Evolutionary conservation across 495 filamentous ascomycete species (phyloP).

Genomic region (Xylaria sp.): DNA sequence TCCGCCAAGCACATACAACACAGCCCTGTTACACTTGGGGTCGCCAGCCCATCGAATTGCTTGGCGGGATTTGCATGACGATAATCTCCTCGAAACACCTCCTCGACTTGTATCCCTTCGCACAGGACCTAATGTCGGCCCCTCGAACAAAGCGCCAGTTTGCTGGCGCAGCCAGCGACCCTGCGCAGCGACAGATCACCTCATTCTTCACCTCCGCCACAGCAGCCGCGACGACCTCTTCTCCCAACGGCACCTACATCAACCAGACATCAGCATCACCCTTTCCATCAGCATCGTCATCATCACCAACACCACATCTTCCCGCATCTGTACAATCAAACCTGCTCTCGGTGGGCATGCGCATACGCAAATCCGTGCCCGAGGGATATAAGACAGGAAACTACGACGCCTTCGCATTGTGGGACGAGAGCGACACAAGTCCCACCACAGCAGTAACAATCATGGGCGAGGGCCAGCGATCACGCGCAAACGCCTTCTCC

Average conservation of each 20-base stretch:
- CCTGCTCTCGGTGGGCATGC: slow-evolving; percentile 88
- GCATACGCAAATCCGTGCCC: slow-evolving; percentile 86
- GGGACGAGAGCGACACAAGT: slow-evolving; percentile 41
- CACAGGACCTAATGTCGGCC: slow-evolving; percentile 46
- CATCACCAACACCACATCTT: slow-evolving; percentile 39
- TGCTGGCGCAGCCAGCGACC: slow-evolving; percentile 58
- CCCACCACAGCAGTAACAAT: slow-evolving; percentile 16
- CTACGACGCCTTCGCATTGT: slow-evolving; percentile 55
- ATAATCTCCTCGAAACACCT: slow-evolving; percentile 30
- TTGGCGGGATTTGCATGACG: not conserved
- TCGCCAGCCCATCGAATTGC: not conserved
- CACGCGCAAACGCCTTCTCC: slow-evolving; percentile 39
- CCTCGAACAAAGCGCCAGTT: slow-evolving; percentile 58
- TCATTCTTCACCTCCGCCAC: slow-evolving; percentile 49
- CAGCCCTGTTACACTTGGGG: slow-evolving; percentile 9
- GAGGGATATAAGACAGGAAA: slow-evolving; percentile 87
- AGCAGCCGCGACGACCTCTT: slow-evolving; percentile 23
- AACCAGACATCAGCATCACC: too few species aligned
- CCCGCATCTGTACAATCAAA: slow-evolving; percentile 73
- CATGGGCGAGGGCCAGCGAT: slow-evolving; percentile 34
- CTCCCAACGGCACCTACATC: slow-evolving; percentile 16
- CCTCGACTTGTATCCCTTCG: not conserved
- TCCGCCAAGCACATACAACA: slow-evolving; percentile 4
- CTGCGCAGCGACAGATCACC: slow-evolving; percentile 57
- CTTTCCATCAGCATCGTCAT: slow-evolving; percentile 48